These are phyloP conservation scores for Pelargonium australe DNA, from an alignment of 441 rosid genomes.

Conservation along the genomic window DNA sequence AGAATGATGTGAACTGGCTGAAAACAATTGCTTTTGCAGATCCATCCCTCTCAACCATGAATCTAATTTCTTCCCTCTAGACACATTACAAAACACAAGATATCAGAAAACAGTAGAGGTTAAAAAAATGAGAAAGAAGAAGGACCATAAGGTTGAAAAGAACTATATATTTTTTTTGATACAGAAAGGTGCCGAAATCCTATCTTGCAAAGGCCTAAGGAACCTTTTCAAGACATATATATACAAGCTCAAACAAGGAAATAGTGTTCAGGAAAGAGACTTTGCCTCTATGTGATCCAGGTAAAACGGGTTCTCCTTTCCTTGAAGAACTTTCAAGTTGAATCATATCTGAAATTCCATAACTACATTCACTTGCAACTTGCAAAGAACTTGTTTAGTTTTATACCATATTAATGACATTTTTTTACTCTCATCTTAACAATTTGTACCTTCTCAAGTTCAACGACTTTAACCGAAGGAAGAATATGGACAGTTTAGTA, in stretches of 20 bases:
- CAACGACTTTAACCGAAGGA: background rate
- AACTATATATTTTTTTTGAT: too few relatives aligned
- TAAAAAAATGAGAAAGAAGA: background rate
- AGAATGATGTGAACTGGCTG: slow-evolving; percentile 95
- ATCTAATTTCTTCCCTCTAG: slow-evolving; percentile 93
- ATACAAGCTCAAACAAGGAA: too few relatives aligned
- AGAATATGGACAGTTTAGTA: slow-evolving; percentile 16
- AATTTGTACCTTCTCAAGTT: background rate
- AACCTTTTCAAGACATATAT: too few relatives aligned
- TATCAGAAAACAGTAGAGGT: slow-evolving; percentile 9
- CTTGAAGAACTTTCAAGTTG: background rate
- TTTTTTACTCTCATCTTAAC: too few relatives aligned
- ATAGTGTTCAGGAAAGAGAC: too few relatives aligned
- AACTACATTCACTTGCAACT: too few relatives aligned
- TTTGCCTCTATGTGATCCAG: too few relatives aligned
- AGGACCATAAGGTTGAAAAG: too few relatives aligned
- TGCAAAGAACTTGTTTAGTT: background rate
- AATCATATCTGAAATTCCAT: too few relatives aligned
- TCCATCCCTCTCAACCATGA: slow-evolving; percentile 95
- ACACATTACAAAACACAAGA: slow-evolving; percentile 18
- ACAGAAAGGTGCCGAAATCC: too few relatives aligned
- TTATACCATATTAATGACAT: too few relatives aligned
- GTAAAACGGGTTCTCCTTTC: background rate
- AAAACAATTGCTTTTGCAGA: slow-evolving; percentile 96
- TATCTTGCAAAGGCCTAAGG: too few relatives aligned